These are phyloP conservation scores for Colletotrichum sp. DNA, from an alignment of 2,329 filamentous ascomycete species.

Conservation along the genomic window DNA sequence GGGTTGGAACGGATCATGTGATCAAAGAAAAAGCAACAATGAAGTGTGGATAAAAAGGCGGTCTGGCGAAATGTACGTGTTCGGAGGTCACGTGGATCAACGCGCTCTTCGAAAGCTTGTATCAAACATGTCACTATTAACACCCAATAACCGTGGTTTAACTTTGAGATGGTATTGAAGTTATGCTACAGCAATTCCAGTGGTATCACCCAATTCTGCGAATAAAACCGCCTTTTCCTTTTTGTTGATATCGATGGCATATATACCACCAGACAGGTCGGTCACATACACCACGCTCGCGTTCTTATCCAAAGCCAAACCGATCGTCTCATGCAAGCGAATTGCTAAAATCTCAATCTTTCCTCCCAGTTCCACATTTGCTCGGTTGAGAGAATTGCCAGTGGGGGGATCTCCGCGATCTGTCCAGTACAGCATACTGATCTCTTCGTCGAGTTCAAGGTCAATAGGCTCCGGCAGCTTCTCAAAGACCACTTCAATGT, in stretches of 20 bases:
- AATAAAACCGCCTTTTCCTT: not conserved
- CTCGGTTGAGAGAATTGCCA: not conserved
- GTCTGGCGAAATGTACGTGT: not conserved
- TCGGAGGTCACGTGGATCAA: not conserved
- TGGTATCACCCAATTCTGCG: not conserved
- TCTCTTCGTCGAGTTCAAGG: not conserved
- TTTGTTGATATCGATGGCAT: not conserved
- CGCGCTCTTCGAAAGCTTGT: not conserved
- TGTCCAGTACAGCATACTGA: not conserved
- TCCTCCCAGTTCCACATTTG: not conserved
- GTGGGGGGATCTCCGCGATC: conserved; percentile 5
- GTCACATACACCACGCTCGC: not conserved
- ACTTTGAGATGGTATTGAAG: not conserved
- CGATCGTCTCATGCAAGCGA: not conserved
- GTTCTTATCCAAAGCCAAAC: not conserved
- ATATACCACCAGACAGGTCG: not conserved
- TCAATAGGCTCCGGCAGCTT: conserved; percentile 1
- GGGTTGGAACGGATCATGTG: not conserved
- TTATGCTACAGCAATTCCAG: not conserved
- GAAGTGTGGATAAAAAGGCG: not conserved
- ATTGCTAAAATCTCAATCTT: not conserved
- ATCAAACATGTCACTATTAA: not conserved
- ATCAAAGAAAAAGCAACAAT: not conserved
- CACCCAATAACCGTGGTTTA: not conserved
- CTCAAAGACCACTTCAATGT: not conserved